Conservation (phyloP, 768 basidiomycete genomes). For the Lactarius trivialis region DNA sequence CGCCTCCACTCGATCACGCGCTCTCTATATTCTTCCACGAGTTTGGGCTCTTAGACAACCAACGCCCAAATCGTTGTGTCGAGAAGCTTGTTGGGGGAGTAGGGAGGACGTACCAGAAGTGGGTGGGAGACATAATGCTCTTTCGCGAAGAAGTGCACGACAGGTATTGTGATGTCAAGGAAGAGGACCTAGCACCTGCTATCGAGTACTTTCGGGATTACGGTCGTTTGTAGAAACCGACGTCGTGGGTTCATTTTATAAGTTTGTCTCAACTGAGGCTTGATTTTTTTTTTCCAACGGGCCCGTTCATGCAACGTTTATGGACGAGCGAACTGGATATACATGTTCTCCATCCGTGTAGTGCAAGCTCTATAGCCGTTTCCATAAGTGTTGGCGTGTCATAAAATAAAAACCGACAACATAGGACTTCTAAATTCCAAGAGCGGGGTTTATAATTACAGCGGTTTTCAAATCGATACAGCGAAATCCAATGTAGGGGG, state of each 20-base stretch:
- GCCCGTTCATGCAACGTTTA: no score
- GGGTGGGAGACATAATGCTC: slow-evolving; percentile 20
- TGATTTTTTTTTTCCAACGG: no score
- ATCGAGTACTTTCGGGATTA: slow-evolving; percentile 21
- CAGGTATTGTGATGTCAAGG: slow-evolving; percentile 16
- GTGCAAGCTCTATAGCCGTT: no score
- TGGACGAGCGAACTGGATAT: no score
- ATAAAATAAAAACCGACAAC: no score
- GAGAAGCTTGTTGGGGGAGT: slow-evolving; percentile 17
- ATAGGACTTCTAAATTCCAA: no score
- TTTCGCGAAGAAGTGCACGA: slow-evolving; percentile 15
- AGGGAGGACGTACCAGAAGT: slow-evolving; percentile 2
- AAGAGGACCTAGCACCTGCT: slow-evolving; percentile 15
- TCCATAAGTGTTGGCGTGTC: no score
- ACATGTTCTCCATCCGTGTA: no score
- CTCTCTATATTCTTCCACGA: slow-evolving; percentile 20
- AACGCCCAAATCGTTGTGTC: slow-evolving; percentile 16
- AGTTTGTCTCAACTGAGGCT: no score
- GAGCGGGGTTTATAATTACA: no score
- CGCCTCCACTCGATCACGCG: slow-evolving; percentile 2
- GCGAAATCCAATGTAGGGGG: no score
- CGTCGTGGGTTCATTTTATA: background rate
- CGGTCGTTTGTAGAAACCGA: slow-evolving; percentile 6
- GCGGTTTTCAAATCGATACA: no score
- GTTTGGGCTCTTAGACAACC: slow-evolving; percentile 11